Conservation (phyloP, 1,284 basidiomycete genomes). For the Schizophyllum commune region DNA sequence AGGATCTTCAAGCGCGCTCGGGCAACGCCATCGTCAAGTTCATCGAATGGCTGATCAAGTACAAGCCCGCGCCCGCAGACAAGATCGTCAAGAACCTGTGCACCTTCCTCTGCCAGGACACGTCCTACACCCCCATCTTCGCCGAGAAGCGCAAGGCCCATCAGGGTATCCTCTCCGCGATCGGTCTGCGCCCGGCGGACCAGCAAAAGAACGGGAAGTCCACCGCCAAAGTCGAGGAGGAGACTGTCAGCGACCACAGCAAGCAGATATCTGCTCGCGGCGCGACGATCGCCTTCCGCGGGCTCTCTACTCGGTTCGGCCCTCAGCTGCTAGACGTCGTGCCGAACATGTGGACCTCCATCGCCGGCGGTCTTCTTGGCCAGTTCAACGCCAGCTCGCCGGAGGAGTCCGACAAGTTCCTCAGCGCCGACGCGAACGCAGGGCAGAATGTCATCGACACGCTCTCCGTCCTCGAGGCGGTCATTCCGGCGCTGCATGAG, state of each 20-base stretch:
- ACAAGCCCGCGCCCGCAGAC: constrained; percentile 61
- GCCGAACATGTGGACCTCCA: constrained; percentile 92
- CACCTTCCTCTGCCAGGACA: constrained; percentile 94
- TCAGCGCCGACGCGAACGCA: constrained; percentile 47
- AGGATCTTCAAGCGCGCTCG: constrained; percentile 85
- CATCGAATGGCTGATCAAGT: constrained; percentile 75
- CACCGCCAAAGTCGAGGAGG: constrained; percentile 33
- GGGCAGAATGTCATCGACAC: constrained; percentile 95
- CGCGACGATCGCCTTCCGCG: constrained; percentile 76
- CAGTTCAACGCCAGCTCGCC: constrained; percentile 62
- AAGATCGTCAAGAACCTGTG: constrained; percentile 98
- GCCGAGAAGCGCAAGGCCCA: constrained; percentile 48
- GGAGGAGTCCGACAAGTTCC: constrained; percentile 49
- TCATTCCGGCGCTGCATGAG: constrained; percentile 71
- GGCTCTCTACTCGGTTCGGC: constrained; percentile 78
- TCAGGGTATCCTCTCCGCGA: constrained; percentile 68
- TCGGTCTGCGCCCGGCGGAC: constrained; percentile 34
- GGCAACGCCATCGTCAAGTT: constrained; percentile 85
- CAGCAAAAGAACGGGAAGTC: constrained; percentile 37
- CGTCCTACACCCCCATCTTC: constrained; percentile 86
- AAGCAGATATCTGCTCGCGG: constrained; percentile 71
- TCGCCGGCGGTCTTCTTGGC: constrained; percentile 71
- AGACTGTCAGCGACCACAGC: constrained; percentile 36
- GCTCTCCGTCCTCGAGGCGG: constrained; percentile 82
- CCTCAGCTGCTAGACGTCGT: constrained; percentile 65